Evolutionary conservation across 179 eudicot genomes (phyloP).

Genomic region (Sideroxylon spinosum): DNA sequence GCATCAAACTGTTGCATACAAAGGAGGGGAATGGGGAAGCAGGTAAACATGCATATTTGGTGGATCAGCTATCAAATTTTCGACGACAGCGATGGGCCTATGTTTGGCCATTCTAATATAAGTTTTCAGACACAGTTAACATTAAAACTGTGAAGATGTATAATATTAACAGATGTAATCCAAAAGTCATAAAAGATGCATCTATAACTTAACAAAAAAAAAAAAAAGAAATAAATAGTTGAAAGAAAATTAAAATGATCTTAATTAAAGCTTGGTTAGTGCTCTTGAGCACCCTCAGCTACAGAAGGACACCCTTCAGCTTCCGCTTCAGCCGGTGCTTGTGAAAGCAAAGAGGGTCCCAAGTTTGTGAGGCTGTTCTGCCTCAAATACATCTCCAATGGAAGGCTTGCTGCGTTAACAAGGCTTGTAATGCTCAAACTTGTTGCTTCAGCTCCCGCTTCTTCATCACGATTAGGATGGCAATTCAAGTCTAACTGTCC

Average conservation of each 20-base stretch:
- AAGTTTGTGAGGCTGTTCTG: constrained; percentile 29
- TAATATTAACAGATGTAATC: neutral
- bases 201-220: neutral
- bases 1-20: no score
- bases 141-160: no score
- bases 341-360: constrained; percentile 27
- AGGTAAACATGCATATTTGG: no score
- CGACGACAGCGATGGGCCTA: no score
- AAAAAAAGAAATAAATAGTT: neutral
- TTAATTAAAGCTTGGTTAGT: constrained; percentile 1
- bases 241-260: neutral
- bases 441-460: constrained; percentile 26
- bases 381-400: constrained; percentile 29
- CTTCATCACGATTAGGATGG: constrained; percentile 68
- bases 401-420: constrained; percentile 29
- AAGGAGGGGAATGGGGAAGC: no score
- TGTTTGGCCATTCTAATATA: no score
- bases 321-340: constrained; percentile 15
- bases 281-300: constrained; percentile 15
- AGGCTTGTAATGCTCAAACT: constrained; percentile 31
- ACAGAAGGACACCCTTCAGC: constrained; percentile 17
- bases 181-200: neutral
- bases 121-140: no score
- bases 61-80: no score
- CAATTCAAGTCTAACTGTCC: constrained; percentile 69